Evolutionary conservation across 306 rosid genomes (phyloP), one percentile per base, ranked within the genome.

Genomic region (Purshia tridentata): DNA sequence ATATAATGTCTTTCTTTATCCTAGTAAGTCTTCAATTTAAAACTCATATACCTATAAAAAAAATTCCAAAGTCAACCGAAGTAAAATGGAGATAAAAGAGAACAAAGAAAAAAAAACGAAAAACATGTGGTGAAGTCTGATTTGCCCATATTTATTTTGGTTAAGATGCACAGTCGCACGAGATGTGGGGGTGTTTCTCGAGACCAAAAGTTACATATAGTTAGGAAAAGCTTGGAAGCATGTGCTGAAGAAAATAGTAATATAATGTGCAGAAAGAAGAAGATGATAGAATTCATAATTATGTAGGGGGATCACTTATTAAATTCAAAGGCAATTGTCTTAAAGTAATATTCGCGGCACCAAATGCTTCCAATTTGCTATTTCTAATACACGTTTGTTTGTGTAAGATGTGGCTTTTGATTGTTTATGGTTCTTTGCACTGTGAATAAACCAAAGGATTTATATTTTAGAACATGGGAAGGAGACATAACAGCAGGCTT

Each of bases 141-240:
- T 49, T 67, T n/a, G 15, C 22, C 61, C 61, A 20, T 42, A 39
- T 51, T 5, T 8, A 29, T 15, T 15, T 35, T 16, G 16, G 57
- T 67, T 47, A 35, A 67, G 73, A 69, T 19, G 41, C 63, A 20
- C n/a, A 15, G 3, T 63, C 74, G 64, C 74, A 54, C 64, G 52
- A 41, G 41, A 54, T 1, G 41, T 19, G 15, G 20, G 52, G 53
- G 48, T 13, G 52, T 42, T 70, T 19, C 64, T 70, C 74, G 52
- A 70, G 64, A 70, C 64, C 74, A 8, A 35, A 52, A 37, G 41
- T 0, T 22, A 3, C 13, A 45, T 49, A 15, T 15, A 9, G 11
- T 10, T 29, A 44, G 45, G 12, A 3, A 39, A 69, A 52, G 18
- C 61, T 18, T 37, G 20, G 44, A 14, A 14, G 72, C 52, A 53